Conservation (phyloP, 2,329 filamentous ascomycete species). For the Polytolypa hystricis region DNA sequence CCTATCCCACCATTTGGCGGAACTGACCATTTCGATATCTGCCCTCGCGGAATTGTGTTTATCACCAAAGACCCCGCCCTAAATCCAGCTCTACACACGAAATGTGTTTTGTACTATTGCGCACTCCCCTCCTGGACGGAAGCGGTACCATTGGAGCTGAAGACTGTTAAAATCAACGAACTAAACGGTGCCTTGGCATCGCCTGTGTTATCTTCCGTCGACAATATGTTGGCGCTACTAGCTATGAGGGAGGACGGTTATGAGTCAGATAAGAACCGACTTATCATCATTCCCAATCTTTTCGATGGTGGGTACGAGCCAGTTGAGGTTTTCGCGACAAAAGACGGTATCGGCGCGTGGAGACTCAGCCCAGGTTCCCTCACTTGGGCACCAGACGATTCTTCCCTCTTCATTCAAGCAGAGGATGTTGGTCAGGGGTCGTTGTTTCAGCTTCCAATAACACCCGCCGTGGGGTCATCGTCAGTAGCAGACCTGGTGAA, state of each 20-base stretch:
- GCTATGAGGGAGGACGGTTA: slow-evolving; percentile 36
- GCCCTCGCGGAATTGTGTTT: slow-evolving; percentile 34
- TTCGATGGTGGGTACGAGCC: slow-evolving; percentile 18
- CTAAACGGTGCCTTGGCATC: slow-evolving; percentile 35
- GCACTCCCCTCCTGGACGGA: slow-evolving; percentile 33
- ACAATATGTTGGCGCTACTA: slow-evolving; percentile 32
- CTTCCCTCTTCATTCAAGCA: slow-evolving; percentile 29
- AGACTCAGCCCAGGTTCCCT: slow-evolving; percentile 30
- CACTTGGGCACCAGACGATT: slow-evolving; percentile 32
- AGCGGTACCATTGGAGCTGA: slow-evolving; percentile 23
- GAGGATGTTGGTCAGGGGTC: slow-evolving; percentile 33
- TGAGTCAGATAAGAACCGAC: slow-evolving; percentile 36
- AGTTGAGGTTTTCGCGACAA: slow-evolving; percentile 28
- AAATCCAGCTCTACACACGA: slow-evolving; percentile 37
- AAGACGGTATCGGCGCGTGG: slow-evolving; percentile 31
- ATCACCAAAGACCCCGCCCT: slow-evolving; percentile 36
- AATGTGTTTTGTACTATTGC: slow-evolving; percentile 36
- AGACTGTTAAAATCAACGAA: slow-evolving; percentile 12
- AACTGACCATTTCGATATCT: slow-evolving; percentile 37
- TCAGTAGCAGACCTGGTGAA: slow-evolving; percentile 24
- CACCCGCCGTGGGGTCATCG: slow-evolving; percentile 19
- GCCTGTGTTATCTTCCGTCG: slow-evolving; percentile 35
- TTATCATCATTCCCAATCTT: slow-evolving; percentile 28
- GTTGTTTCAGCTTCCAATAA: slow-evolving; percentile 27
- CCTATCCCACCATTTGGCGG: slow-evolving; percentile 40